Percentiles rank a stretch among this genome's conserved stretches.
phyloP scores from a whole-genome alignment of 2,329 filamentous ascomycete genomes.

The Aspergillus tanneri region DNA sequence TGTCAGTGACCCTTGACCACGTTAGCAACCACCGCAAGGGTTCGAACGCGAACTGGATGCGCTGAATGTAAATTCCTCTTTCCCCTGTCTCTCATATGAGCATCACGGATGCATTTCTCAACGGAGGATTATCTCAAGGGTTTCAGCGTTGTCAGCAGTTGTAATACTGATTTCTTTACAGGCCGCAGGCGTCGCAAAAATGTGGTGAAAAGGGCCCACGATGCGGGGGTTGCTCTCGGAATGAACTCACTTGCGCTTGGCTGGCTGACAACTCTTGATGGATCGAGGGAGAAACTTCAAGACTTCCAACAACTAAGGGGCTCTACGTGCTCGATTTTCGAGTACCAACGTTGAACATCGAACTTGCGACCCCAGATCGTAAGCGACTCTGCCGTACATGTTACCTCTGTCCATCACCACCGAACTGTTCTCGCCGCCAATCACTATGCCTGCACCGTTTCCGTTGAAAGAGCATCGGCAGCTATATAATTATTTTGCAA shows the following conservation, averaged over 20 bases:
- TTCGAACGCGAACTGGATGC: slow-evolving; percentile 17
- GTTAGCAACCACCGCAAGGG: slow-evolving; percentile 1
- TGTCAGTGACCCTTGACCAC: background rate
- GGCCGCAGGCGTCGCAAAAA: slow-evolving; percentile 20
- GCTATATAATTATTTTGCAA: slow-evolving; percentile 16
- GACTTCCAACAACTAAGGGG: background rate
- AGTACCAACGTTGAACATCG: background rate
- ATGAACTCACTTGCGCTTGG: slow-evolving; percentile 10
- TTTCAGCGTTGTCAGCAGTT: too few species aligned
- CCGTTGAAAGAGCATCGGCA: slow-evolving; percentile 11
- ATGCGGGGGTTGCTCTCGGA: slow-evolving; percentile 16
- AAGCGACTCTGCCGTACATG: background rate
- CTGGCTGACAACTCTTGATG: background rate
- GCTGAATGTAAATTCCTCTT: slow-evolving; percentile 11
- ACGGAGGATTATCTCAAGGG: too few species aligned
- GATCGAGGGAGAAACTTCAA: slow-evolving; percentile 2
- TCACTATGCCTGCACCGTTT: slow-evolving; percentile 17
- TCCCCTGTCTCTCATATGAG: too few species aligned
- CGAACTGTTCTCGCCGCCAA: background rate
- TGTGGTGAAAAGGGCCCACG: slow-evolving; percentile 18
- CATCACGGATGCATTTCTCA: too few species aligned
- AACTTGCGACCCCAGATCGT: background rate
- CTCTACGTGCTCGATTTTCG: background rate
- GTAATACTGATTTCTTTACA: background rate
- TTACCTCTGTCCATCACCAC: background rate